These are phyloP conservation scores for Cicer yamashitae DNA, from an alignment of 306 rosid genomes.

Conservation along the genomic window DNA sequence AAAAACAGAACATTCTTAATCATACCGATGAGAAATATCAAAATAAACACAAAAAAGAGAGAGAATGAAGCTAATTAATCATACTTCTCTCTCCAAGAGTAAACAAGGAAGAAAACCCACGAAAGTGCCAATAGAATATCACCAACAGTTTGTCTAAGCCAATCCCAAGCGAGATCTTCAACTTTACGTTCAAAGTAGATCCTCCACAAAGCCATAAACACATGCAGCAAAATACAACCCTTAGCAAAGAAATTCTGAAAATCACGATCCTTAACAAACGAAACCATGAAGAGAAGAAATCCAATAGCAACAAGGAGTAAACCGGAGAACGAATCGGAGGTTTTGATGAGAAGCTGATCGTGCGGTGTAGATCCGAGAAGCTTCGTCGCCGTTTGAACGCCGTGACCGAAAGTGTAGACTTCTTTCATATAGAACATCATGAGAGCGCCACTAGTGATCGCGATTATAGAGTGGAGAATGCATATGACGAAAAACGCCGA, in stretches of 20 bases:
- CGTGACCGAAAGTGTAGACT: constrained; percentile 83
- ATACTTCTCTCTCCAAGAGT: constrained; percentile 95
- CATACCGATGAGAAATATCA: constrained; percentile 17
- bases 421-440: constrained; percentile 99
- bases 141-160: constrained; percentile 90
- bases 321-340: constrained; percentile 95
- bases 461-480: constrained; percentile 74
- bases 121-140: constrained; percentile 77
- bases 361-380: constrained; percentile 91
- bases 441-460: constrained; percentile 66
- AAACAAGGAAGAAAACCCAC: constrained; percentile 85
- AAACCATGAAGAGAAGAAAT: constrained; percentile 82
- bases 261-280: constrained; percentile 79
- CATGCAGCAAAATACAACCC: constrained; percentile 72
- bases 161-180: constrained; percentile 92
- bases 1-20: constrained; percentile 29
- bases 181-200: constrained; percentile 80
- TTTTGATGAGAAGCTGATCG: constrained; percentile 87
- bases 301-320: constrained; percentile 83
- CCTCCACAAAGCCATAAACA: constrained; percentile 89
- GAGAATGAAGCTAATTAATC: constrained; percentile 45
- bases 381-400: constrained; percentile 64
- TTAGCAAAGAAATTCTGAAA: constrained; percentile 87
- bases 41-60: not conserved
- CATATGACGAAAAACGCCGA: constrained; percentile 82